phyloP scores from a whole-genome alignment of 352 stramenopile species.

The Pythium angustatum region DNA sequence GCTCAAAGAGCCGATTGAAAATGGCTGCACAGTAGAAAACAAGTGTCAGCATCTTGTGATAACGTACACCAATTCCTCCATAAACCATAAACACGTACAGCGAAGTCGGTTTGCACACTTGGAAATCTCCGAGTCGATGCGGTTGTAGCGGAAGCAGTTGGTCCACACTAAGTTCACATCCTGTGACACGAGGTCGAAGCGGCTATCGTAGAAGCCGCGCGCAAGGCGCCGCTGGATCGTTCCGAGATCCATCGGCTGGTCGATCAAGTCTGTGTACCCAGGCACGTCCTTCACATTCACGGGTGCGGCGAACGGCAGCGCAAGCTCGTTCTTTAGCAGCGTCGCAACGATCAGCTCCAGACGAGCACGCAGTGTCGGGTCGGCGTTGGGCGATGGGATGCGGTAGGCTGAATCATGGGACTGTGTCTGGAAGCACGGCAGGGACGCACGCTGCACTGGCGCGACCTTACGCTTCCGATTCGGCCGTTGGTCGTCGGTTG shows the following conservation, averaged over 20 bases:
- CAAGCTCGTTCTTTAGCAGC: constrained; percentile 66
- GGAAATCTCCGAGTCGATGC: constrained; percentile 77
- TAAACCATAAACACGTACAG: constrained; percentile 79
- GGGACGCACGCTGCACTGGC: constrained; percentile 34
- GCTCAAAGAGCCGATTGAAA: constrained; percentile 78
- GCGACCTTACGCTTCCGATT: constrained; percentile 44
- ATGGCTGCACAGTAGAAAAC: constrained; percentile 44
- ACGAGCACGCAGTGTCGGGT: constrained; percentile 53
- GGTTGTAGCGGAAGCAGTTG: constrained; percentile 88
- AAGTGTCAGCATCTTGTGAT: constrained; percentile 7
- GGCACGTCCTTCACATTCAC: constrained; percentile 71
- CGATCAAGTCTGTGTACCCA: constrained; percentile 70
- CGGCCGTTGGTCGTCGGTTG: constrained; percentile 34
- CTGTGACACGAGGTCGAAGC: constrained; percentile 49
- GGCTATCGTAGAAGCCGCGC: constrained; percentile 60
- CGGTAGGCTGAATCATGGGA: constrained; percentile 25
- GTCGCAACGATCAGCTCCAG: constrained; percentile 65
- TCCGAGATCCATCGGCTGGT: constrained; percentile 90
- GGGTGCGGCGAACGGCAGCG: constrained; percentile 63
- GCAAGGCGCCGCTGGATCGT: constrained; percentile 85
- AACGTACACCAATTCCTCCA: no score
- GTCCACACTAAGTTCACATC: constrained; percentile 82
- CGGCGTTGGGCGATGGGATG: constrained; percentile 24
- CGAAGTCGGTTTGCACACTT: constrained; percentile 72
- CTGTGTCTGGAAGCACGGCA: constrained; percentile 63